Percentiles rank a stretch among this genome's conserved stretches.
These are phyloP conservation scores for Chytriomyces hyalinus DNA, from an alignment of 192 early-diverging fungal species.

Conservation along the genomic window DNA sequence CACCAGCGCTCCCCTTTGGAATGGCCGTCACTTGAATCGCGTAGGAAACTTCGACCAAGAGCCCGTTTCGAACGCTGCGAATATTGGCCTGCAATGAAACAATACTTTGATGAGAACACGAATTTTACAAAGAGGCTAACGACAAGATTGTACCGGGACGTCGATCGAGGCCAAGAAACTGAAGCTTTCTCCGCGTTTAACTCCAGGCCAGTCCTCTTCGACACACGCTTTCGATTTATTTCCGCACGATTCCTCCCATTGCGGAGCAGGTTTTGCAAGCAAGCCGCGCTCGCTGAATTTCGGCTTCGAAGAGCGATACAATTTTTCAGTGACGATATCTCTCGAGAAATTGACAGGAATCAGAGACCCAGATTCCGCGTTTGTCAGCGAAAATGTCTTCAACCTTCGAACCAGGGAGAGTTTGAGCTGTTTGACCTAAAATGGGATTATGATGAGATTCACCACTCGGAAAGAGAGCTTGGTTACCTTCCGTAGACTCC, in stretches of 20 bases:
- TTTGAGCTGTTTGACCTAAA: constrained; percentile 42
- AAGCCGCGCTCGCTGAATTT: neutral
- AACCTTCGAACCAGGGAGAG: constrained; percentile 46
- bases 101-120: neutral
- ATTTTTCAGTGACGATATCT: constrained; percentile 33
- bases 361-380: constrained; percentile 15
- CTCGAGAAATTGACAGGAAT: constrained; percentile 49
- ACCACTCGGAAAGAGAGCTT: neutral
- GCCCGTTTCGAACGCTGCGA: constrained; percentile 41
- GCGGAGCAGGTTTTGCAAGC: constrained; percentile 27
- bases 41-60: constrained; percentile 54
- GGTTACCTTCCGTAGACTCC: constrained; percentile 38
- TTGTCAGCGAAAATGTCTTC: constrained; percentile 48
- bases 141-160: constrained; percentile 43
- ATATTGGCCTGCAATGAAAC: constrained; percentile 33
- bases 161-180: constrained; percentile 41
- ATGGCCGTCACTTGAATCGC: constrained; percentile 45
- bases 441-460: neutral
- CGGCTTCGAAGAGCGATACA: neutral
- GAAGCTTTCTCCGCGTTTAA: constrained; percentile 31
- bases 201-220: constrained; percentile 44
- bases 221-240: neutral
- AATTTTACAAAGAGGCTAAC: constrained; percentile 12
- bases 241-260: constrained; percentile 22
- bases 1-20: constrained; percentile 34